Percentiles rank a stretch among this genome's conserved stretches.
Evolutionary conservation across 805 yeast genomes (phyloP).

Genomic region (Millerozyma acaciae): DNA sequence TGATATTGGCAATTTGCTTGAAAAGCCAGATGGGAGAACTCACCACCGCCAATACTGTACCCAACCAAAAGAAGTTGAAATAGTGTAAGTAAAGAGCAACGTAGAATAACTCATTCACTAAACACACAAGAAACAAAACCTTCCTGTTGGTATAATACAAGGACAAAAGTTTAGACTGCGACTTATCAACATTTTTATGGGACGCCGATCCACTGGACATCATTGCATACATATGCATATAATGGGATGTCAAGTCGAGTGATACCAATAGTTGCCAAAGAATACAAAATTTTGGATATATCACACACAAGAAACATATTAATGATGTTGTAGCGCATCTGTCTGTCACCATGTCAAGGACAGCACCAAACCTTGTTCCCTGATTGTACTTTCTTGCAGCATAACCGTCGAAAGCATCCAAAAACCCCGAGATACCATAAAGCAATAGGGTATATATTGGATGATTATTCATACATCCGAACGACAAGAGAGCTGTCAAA

Average conservation of each 20-base stretch:
- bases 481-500: conserved; percentile 73
- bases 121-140: conserved; percentile 85
- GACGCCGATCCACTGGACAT: conserved; percentile 71
- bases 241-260: conserved; percentile 87
- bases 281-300: conserved; percentile 67
- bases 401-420: conserved; percentile 95
- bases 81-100: conserved; percentile 80
- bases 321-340: conserved; percentile 95
- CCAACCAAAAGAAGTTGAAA: conserved; percentile 59
- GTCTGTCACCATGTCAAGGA: conserved; percentile 97
- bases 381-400: conserved; percentile 90
- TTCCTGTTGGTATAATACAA: conserved; percentile 83
- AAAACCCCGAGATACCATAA: conserved; percentile 82
- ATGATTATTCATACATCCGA: conserved; percentile 76
- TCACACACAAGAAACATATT: conserved; percentile 76
- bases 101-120: conserved; percentile 89
- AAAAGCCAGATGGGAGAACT: conserved; percentile 85
- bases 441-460: conserved; percentile 74
- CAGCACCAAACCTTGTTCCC: conserved; percentile 91
- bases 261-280: conserved; percentile 82
- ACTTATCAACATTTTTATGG: conserved; percentile 78
- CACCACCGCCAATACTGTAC: conserved; percentile 52
- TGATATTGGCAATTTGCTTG: conserved; percentile 85
- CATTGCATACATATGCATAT: conserved; percentile 98
- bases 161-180: conserved; percentile 66